A percentile compares a stretch with the other conserved stretches of the same genome.
These are phyloP conservation scores for Pythium oligandrum DNA, from an alignment of 352 stramenopile genomes.

Conservation along the genomic window DNA sequence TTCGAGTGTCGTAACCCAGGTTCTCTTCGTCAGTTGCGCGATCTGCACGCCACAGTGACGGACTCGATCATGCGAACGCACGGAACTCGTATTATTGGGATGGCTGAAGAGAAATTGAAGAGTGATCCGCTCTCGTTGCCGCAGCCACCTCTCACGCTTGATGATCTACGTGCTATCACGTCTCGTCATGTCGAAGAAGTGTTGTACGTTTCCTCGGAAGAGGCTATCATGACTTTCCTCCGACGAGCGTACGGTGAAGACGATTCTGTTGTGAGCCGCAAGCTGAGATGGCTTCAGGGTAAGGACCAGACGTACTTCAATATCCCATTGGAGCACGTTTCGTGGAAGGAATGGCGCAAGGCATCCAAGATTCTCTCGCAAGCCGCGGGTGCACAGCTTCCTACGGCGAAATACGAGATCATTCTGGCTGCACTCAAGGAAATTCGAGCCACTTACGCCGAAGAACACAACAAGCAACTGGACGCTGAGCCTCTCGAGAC, in stretches of 20 bases:
- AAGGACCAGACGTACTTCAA: conserved; percentile 90
- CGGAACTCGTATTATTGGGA: conserved; percentile 48
- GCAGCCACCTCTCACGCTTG: conserved; percentile 30
- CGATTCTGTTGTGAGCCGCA: conserved; percentile 74
- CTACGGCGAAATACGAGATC: conserved; percentile 77
- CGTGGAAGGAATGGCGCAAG: conserved; percentile 81
- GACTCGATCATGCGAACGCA: conserved; percentile 65
- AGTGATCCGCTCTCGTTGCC: background rate
- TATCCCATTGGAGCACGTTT: conserved; percentile 77
- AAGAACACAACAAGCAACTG: conserved; percentile 59
- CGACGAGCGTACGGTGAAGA: conserved; percentile 68
- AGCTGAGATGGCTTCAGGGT: conserved; percentile 85
- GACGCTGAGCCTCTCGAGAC: conserved; percentile 62
- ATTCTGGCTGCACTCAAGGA: conserved; percentile 65
- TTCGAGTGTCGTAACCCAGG: conserved; percentile 45
- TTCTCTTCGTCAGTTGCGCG: conserved; percentile 49
- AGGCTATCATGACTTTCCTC: conserved; percentile 50
- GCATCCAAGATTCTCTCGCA: conserved; percentile 68
- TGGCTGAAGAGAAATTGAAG: conserved; percentile 29
- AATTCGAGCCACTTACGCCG: conserved; percentile 71
- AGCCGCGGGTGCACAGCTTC: conserved; percentile 41
- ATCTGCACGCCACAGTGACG: conserved; percentile 56
- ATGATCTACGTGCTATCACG: conserved; percentile 51
- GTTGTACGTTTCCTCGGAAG: conserved; percentile 61
- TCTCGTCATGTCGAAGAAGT: conserved; percentile 82